Percentiles rank a stretch among this genome's conserved stretches.
Conservation (phyloP, 371 early-diverging fungal species). For the Parasitella parasitica region DNA sequence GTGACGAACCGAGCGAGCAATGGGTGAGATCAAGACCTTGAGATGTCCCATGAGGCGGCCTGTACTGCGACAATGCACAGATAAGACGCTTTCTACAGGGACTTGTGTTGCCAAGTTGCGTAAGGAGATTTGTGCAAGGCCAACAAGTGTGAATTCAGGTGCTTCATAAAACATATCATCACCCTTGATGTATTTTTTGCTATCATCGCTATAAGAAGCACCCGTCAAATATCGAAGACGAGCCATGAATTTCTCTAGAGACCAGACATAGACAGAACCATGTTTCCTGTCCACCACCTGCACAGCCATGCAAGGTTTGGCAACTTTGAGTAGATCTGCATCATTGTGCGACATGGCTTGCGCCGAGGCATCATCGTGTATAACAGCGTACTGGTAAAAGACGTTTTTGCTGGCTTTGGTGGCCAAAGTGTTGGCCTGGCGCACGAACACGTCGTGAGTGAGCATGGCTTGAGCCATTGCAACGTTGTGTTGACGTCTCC, state of each 20-base stretch:
- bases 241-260: conserved; percentile 58
- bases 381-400: conserved; percentile 71
- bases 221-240: conserved; percentile 60
- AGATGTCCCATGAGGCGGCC: conserved; percentile 55
- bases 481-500: conserved; percentile 64
- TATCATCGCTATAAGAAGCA: conserved; percentile 64
- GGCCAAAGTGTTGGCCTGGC: conserved; percentile 81
- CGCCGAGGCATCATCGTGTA: conserved; percentile 48
- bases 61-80: conserved; percentile 55
- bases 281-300: conserved; percentile 67
- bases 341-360: conserved; percentile 59
- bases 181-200: conserved; percentile 62
- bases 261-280: conserved; percentile 68
- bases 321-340: conserved; percentile 33
- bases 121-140: conserved; percentile 52
- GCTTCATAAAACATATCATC: conserved; percentile 71
- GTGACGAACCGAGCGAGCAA: conserved; percentile 38
- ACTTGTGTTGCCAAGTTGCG: conserved; percentile 49
- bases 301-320: conserved; percentile 59
- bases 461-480: conserved; percentile 66
- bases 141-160: conserved; percentile 59
- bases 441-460: conserved; percentile 61
- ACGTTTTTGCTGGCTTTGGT: conserved; percentile 69
- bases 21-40: conserved; percentile 48
- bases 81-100: conserved; percentile 45